Evolutionary conservation across 352 stramenopile species (phyloP).

Genomic region (Phytophthora europaea): DNA sequence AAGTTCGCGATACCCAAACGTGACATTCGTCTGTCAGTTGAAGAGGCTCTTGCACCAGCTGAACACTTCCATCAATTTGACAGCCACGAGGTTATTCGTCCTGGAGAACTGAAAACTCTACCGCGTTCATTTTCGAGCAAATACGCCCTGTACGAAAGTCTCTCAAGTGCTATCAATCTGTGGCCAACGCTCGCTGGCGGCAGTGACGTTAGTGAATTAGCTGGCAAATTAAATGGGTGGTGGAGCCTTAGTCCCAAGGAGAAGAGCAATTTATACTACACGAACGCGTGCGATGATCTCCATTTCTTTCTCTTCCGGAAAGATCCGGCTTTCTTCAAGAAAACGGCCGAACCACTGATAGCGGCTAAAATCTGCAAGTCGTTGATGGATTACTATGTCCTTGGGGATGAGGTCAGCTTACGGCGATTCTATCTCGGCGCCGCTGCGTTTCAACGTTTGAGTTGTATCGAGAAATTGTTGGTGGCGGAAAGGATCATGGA

Average conservation of each 20-base stretch:
- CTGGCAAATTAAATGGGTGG: slow-evolving; percentile 51
- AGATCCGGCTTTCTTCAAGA: slow-evolving; percentile 58
- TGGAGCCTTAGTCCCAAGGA: slow-evolving; percentile 14
- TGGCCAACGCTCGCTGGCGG: slow-evolving; percentile 34
- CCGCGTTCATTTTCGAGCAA: slow-evolving; percentile 43
- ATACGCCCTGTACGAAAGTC: slow-evolving; percentile 49
- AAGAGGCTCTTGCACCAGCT: slow-evolving; percentile 30
- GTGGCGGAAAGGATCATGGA: slow-evolving; percentile 41
- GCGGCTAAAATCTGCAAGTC: slow-evolving; percentile 56
- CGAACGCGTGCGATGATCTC: slow-evolving; percentile 58
- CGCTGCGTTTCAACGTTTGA: slow-evolving; percentile 41
- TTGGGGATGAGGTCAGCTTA: slow-evolving; percentile 42
- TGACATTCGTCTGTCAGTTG: slow-evolving; percentile 41
- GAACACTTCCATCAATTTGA: slow-evolving; percentile 56
- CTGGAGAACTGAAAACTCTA: slow-evolving; percentile 36
- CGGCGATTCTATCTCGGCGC: slow-evolving; percentile 37
- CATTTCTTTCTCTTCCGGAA: slow-evolving; percentile 69
- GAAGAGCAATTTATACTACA: slow-evolving; percentile 53
- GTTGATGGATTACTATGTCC: slow-evolving; percentile 67
- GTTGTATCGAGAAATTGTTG: slow-evolving; percentile 55
- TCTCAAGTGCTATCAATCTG: slow-evolving; percentile 46
- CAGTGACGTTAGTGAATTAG: slow-evolving; percentile 31
- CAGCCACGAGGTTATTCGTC: slow-evolving; percentile 39
- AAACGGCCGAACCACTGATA: slow-evolving; percentile 46
- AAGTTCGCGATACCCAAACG: slow-evolving; percentile 25